These are phyloP conservation scores for Aspergillus ellipticus DNA, from an alignment of 495 filamentous ascomycete species.

Conservation along the genomic window DNA sequence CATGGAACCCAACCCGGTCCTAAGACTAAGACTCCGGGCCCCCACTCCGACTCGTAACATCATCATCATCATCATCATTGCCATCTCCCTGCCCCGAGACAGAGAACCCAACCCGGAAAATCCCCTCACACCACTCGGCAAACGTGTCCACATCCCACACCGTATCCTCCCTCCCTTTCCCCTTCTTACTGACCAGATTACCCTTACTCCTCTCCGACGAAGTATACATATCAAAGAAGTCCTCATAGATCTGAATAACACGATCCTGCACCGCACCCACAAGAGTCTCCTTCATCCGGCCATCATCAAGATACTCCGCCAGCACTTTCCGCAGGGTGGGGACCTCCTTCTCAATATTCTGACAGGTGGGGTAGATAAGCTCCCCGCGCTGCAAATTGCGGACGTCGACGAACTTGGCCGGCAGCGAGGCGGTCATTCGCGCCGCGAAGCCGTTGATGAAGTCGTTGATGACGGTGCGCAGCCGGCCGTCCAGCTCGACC, in stretches of 20 bases:
- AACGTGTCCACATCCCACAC: constrained; percentile 65
- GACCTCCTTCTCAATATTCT: constrained; percentile 53
- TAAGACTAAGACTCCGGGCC: constrained; percentile 9
- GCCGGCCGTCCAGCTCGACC: constrained; percentile 73
- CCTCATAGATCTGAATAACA: constrained; percentile 57
- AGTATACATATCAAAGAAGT: constrained; percentile 53
- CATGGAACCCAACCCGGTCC: no score
- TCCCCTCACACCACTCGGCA: constrained; percentile 53
- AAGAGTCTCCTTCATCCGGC: constrained; percentile 58
- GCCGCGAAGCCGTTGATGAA: constrained; percentile 62
- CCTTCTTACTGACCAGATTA: constrained; percentile 48
- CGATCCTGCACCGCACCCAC: constrained; percentile 59
- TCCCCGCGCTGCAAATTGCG: constrained; percentile 36
- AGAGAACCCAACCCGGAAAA: constrained; percentile 51
- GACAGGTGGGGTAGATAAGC: constrained; percentile 36
- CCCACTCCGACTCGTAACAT: constrained; percentile 13
- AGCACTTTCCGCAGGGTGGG: constrained; percentile 48
- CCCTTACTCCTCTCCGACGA: constrained; percentile 43
- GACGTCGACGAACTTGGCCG: constrained; percentile 39
- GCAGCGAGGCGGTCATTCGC: constrained; percentile 52
- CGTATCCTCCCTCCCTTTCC: constrained; percentile 57
- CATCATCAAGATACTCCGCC: constrained; percentile 57
- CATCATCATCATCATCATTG: constrained; percentile 12
- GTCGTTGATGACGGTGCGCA: constrained; percentile 74
- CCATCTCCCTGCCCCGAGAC: neutral